A percentile compares a stretch with the other conserved stretches of the same genome.
phyloP scores from a whole-genome alignment of 805 yeast species.

The Candida tallmaniae region DNA sequence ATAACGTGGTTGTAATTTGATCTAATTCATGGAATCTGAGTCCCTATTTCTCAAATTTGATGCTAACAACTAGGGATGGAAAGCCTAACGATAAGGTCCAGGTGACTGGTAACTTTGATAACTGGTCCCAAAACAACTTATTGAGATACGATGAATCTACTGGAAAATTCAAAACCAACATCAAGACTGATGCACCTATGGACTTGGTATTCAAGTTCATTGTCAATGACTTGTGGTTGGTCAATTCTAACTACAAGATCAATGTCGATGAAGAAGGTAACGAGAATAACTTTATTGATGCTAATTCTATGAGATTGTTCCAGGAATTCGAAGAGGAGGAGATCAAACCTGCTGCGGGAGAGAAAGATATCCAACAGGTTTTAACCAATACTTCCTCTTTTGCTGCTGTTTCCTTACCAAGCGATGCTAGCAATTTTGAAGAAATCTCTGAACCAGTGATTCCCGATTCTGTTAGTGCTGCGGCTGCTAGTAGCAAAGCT shows the following conservation, averaged over 20 bases:
- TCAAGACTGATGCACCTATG: conserved; percentile 18
- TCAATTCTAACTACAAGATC: conserved; percentile 18
- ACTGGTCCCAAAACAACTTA: conserved; percentile 29
- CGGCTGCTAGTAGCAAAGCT: not conserved
- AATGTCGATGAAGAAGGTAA: conserved; percentile 32
- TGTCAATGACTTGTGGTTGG: conserved; percentile 31
- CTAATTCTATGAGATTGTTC: conserved; percentile 19
- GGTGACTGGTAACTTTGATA: conserved; percentile 39
- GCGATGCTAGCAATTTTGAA: conserved; percentile 7
- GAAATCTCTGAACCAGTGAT: too few species aligned
- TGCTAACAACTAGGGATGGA: too few species aligned
- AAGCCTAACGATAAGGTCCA: conserved; percentile 18
- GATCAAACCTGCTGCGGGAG: not conserved
- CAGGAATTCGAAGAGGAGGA: conserved; percentile 18
- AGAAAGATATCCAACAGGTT: conserved; percentile 15
- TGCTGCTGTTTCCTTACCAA: conserved; percentile 30
- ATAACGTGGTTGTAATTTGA: too few species aligned
- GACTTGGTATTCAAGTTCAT: conserved; percentile 36
- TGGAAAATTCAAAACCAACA: conserved; percentile 16
- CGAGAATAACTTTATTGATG: conserved; percentile 29
- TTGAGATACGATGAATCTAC: conserved; percentile 10
- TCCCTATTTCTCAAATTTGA: too few species aligned
- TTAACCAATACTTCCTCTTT: conserved; percentile 30
- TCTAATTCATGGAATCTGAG: too few species aligned
- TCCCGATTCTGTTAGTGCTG: too few species aligned